Evolutionary conservation across 768 basidiomycete species (phyloP).

Genomic region (Psilocybe tampanensis): DNA sequence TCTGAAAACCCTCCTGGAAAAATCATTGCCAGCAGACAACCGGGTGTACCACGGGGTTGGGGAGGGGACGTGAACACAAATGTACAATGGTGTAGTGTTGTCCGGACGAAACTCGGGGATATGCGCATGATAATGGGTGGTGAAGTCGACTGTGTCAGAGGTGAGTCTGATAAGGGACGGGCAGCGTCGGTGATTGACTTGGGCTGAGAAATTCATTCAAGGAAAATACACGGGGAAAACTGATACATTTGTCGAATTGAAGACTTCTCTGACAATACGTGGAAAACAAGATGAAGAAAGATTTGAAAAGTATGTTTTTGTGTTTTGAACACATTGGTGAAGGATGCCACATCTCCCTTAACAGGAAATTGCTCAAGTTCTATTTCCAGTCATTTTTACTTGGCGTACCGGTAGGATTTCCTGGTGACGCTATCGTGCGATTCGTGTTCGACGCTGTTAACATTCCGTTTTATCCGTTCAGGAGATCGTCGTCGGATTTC

Average conservation of each 20-base stretch:
- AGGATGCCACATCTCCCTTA: conserved; percentile 9
- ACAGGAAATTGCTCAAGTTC: conserved; percentile 88
- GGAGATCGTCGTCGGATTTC: conserved; percentile 89
- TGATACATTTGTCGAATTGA: conserved; percentile 80
- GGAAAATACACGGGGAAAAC: conserved; percentile 63
- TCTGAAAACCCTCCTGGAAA: conserved; percentile 38
- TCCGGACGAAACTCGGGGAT: conserved; percentile 81
- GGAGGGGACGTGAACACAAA: conserved; percentile 86
- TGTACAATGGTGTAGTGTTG: conserved; percentile 88
- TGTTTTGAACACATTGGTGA: conserved; percentile 5
- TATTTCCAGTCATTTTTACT: conserved; percentile 91
- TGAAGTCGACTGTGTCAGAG: conserved; percentile 88
- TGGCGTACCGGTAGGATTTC: conserved; percentile 75
- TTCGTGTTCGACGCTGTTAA: conserved; percentile 14
- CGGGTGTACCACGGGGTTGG: conserved; percentile 56
- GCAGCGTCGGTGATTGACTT: conserved; percentile 1
- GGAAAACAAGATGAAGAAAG: conserved; percentile 62
- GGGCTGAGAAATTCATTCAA: conserved; percentile 29
- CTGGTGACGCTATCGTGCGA: conserved; percentile 6
- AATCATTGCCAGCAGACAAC: conserved; percentile 6
- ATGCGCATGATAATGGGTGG: conserved; percentile 80
- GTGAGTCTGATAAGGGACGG: conserved; percentile 39
- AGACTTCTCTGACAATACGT: conserved; percentile 78
- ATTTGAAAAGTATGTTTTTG: conserved; percentile 70
- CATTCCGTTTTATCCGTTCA: conserved; percentile 29